Evolutionary conservation across 1,284 basidiomycete species (phyloP).

Genomic region (Melampsora americana): DNA sequence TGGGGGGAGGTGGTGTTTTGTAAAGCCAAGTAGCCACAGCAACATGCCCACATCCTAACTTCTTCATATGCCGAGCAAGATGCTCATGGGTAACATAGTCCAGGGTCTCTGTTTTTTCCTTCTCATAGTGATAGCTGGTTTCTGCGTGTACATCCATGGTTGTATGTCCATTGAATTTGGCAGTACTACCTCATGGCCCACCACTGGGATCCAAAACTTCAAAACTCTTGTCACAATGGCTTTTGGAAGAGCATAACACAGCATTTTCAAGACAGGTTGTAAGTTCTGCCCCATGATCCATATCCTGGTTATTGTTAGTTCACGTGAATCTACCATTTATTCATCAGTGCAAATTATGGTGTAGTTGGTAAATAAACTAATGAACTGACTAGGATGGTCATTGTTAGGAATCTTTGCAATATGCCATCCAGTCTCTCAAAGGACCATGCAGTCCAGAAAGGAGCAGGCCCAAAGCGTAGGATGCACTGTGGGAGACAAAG

Average conservation of each 20-base stretch:
- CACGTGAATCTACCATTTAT: background rate
- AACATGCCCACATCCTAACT: background rate
- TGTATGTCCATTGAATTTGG: background rate
- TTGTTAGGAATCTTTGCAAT: conserved; percentile 1
- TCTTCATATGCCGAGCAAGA: background rate
- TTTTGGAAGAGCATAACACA: conserved; percentile 12
- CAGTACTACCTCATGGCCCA: background rate
- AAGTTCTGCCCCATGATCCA: background rate
- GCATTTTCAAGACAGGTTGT: background rate
- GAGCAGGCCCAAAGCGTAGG: conserved; percentile 4
- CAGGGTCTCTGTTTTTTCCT: background rate
- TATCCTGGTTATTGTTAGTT: background rate
- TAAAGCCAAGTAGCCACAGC: conserved; percentile 9
- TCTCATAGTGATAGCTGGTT: background rate
- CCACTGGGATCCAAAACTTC: conserved; percentile 12
- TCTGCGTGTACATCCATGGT: background rate
- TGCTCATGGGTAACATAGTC: conserved; percentile 2
- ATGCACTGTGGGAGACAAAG: conserved; percentile 10
- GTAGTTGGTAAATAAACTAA: background rate
- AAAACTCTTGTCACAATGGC: background rate
- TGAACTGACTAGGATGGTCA: background rate
- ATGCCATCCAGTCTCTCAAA: conserved; percentile 8
- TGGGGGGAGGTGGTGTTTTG: background rate
- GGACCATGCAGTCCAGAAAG: conserved; percentile 30
- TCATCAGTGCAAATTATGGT: background rate